These are phyloP conservation scores for Jacaranda mimosifolia DNA, from an alignment of 257 asterid genomes.

Conservation along the genomic window DNA sequence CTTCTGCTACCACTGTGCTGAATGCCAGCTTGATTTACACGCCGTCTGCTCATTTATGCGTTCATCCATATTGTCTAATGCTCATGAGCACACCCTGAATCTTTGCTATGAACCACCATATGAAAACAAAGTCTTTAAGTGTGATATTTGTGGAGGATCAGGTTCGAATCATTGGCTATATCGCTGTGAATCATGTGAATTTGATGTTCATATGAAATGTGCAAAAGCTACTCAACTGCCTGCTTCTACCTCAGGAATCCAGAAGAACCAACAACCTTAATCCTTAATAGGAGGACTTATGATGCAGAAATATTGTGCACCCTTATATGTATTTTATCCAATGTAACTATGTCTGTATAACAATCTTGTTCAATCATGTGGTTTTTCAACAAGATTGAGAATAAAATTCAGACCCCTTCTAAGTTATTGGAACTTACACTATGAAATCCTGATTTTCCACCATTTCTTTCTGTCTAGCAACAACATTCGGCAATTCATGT, in stretches of 20 bases:
- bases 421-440: too few relatives aligned
- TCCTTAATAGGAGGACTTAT: not conserved
- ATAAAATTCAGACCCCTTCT: too few relatives aligned
- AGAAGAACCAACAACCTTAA: not conserved
- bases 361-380: too few relatives aligned
- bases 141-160: constrained; percentile 20
- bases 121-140: not conserved
- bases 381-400: too few relatives aligned
- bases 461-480: too few relatives aligned
- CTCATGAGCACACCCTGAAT: constrained; percentile 24
- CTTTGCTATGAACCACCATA: constrained; percentile 33
- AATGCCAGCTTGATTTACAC: constrained; percentile 24
- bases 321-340: not conserved
- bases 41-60: constrained; percentile 17
- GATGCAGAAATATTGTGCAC: too few relatives aligned
- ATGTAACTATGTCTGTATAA: not conserved
- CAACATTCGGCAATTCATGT: too few relatives aligned
- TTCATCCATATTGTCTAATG: constrained; percentile 21
- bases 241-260: not conserved
- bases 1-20: constrained; percentile 31
- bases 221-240: constrained; percentile 27
- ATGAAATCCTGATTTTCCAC: too few relatives aligned
- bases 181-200: constrained; percentile 31
- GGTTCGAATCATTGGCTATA: constrained; percentile 38
- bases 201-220: constrained; percentile 40